Evolutionary conservation across 2,329 filamentous ascomycete species (phyloP).

Genomic region (Tolypocladium amazonense): DNA sequence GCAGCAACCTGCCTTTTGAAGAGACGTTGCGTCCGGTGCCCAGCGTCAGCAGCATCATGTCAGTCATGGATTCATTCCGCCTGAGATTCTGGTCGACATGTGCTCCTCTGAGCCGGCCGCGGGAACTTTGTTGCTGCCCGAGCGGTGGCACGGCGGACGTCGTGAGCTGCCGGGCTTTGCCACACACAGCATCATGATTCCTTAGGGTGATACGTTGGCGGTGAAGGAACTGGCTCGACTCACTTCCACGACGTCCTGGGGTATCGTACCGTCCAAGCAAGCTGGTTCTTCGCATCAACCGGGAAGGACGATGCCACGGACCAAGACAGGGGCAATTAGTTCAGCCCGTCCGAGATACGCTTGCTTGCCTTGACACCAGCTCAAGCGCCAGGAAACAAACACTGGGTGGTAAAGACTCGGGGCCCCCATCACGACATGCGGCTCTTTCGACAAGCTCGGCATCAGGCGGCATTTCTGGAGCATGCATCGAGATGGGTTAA

Average conservation of each 20-base stretch:
- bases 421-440: neutral
- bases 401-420: neutral
- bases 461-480: neutral
- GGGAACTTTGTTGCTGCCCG: neutral
- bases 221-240: neutral
- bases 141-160: neutral
- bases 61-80: neutral
- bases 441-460: neutral
- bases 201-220: neutral
- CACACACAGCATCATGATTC: neutral
- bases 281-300: neutral
- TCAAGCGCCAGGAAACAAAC: neutral
- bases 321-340: too few species aligned
- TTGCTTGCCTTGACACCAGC: neutral
- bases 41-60: constrained; percentile 1
- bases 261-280: neutral
- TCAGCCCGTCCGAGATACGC: neutral
- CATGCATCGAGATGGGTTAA: too few species aligned
- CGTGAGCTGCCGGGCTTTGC: neutral
- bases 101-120: neutral
- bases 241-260: neutral
- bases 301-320: neutral
- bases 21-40: constrained; percentile 3
- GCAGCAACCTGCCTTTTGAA: constrained; percentile 3
- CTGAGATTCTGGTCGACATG: neutral